Evolutionary conservation across 208 protist genomes (phyloP), one percentile per base, ranked within the genome.

Genomic region (Acanthamoeba sp.): DNA sequence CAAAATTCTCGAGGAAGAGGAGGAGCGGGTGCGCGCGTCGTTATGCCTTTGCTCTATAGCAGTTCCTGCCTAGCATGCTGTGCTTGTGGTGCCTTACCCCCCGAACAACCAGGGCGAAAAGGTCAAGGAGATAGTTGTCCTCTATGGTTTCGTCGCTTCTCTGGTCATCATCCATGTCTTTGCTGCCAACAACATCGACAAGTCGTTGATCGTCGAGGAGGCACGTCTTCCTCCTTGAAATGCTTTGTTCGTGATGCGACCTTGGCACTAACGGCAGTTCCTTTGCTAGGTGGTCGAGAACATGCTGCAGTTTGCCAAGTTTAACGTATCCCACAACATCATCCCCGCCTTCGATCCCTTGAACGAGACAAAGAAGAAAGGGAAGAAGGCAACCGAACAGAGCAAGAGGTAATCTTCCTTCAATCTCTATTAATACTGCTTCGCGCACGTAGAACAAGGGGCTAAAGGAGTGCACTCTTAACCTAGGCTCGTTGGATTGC

Each of bases 261-360:
- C 12, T 57, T 36, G 18, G 18, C n/a, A 6, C 14, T 45, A 14
- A 45, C 27, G 34, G 18, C 12, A 22, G 36, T 27, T 66, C 14
- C 45, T 29, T 52, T n/a, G 10, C 36, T 48, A 93, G 89, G 64
- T 82, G 40, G 34, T 93, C 42, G 89, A 93, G 45, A 93, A 82
- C 32, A 73, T 93, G 59, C 69, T 93, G 12, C 89, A 82, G n/a
- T 93, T 93, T 55, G 40, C 22, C 34, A 93, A 93, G 48, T 93
- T 62, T 34, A 36, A 82, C 32, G 38, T 93, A 2, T 18, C 59
- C 16, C 89, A 93, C 66, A 93, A 73, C 29, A 93, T 93, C 16
- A 82, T 93, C 36, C 89, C 89, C 18, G 66, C 69, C 27, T 93
- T 93, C 42, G 89, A 93, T 59, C 69, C 89, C 6, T n/a, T 82